Evolutionary conservation across 192 early-diverging fungal species (phyloP), one percentile per base, ranked within the genome.

Genomic region (Backusella tarrabulga): DNA sequence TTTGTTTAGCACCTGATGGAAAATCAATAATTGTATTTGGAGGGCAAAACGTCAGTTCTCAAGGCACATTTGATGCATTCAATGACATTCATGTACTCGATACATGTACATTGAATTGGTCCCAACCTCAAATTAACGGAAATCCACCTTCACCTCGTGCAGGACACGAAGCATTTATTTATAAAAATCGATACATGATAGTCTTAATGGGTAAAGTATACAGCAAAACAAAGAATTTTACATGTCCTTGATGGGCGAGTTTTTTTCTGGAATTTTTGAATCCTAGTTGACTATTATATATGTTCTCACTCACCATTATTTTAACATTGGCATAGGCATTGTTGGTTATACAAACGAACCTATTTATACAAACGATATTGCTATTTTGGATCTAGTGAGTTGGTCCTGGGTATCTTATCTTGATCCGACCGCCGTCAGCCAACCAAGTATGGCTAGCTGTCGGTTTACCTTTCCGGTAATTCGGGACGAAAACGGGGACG

Each of bases 21-120:
- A 56, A 41, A 44, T 72, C 76, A 17, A 74, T 74, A 11, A 21
- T 74, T 14, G 2, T 74, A 40, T 74, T 74, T 74, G 73, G 73
- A 54, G 73, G 73, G 40, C 50, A 74, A 38, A 40, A 56, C 9
- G 35, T 34, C 34, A 60, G 34, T 15, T 5, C 19, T 19, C 17
- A 35, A 2, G 26, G 26, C 5, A 63, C 1, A 40, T 54, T 63
- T 38, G 46, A 54, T 60, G 74, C 60, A 26, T 44, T 7, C 26
- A 77, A 80, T 54, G 34, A 77, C 63, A 41, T 81, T 3, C 74
- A 72, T 63, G 34, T 81, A 14, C n/a, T 81, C 15, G 80, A 81
- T 46, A 81, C 75, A 26, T 77, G 67, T 23, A 77, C 70, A 14
- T 68, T 71, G 15, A 74, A 56, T 34, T 81, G 80, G 80, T 70